Evolutionary conservation across 2,329 filamentous ascomycete species (phyloP), one percentile per base, ranked within the genome.

Genomic region (Claviceps purpurea): DNA sequence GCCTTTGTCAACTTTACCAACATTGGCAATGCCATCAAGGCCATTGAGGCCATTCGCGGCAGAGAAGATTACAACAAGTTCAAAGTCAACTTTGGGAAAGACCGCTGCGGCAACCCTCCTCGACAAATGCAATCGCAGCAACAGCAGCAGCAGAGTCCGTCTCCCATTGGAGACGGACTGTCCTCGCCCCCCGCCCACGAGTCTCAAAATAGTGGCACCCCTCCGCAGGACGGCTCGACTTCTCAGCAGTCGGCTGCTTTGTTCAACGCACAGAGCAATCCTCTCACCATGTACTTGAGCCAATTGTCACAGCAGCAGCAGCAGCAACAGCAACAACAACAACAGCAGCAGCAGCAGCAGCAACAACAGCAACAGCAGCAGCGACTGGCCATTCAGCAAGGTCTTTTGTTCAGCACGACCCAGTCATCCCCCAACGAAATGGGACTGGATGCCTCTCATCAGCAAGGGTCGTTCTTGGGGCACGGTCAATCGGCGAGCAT

Each of bases 1-100:
- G 93, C 93, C 0, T 98, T 98, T 66, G 93, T 98, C 67, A 98
- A 98, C 73, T 98, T 98, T 68, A 98, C 93, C 65, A 98, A 98
- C 73, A 98, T 98, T 65, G 93, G 93, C 65, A 98, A 98, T 62
- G 93, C 93, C 49, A 98, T 98, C 76, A 98, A 98, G 75, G 93
- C 93, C 1, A 98, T 98, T 58, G 93, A 98, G 70, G 93, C 90
- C 22, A 83, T 98, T 58, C 83, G 93, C 53, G 87, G 89, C 64
- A 89, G 90, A 65, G 93, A 97, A 44, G 93, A 98, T 64, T 98
- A 98, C 77, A 88, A 84, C 70, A 84, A 93, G 62, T 98, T 98
- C 82, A 98, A 98, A 78, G 91, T 98, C 68, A 98, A 98, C 74
- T 98, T 98, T 66, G 93, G 93, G 70, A 98, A 98, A 74, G 93